Evolutionary conservation across 2,329 filamentous ascomycete species (phyloP).

Genomic region (Xylariomycetidae sp.): DNA sequence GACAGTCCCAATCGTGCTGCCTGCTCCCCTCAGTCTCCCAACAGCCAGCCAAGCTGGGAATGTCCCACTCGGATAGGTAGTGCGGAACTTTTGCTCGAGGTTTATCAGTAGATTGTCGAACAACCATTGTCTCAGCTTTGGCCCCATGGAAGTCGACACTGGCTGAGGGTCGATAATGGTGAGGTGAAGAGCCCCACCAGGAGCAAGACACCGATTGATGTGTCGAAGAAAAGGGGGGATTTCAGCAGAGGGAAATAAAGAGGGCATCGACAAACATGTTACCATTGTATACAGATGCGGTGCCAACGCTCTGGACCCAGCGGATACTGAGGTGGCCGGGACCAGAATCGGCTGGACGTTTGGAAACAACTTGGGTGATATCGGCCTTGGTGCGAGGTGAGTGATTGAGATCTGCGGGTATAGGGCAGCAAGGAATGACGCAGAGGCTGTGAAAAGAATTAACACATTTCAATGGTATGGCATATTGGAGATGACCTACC

Average conservation of each 20-base stretch:
- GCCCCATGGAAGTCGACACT: constrained; percentile 49
- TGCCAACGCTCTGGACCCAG: constrained; percentile 32
- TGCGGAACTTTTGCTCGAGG: constrained; percentile 54
- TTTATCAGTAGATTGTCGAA: constrained; percentile 56
- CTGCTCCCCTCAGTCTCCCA: constrained; percentile 44
- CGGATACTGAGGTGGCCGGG: constrained; percentile 23
- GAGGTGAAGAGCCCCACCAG: constrained; percentile 53
- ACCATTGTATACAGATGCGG: constrained; percentile 43
- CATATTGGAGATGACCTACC: constrained; percentile 29
- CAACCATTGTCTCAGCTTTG: constrained; percentile 55
- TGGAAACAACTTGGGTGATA: constrained; percentile 36
- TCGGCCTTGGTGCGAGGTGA: constrained; percentile 40
- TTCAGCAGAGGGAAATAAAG: constrained; percentile 50
- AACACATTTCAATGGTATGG: constrained; percentile 18
- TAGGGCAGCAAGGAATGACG: constrained; percentile 44
- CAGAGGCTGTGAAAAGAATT: constrained; percentile 37
- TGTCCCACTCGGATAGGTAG: constrained; percentile 52
- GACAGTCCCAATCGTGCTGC: constrained; percentile 43
- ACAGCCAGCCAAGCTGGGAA: constrained; percentile 57
- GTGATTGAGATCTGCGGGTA: constrained; percentile 37
- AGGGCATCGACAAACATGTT: constrained; percentile 51
- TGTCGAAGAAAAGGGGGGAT: constrained; percentile 53
- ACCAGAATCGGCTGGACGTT: constrained; percentile 28
- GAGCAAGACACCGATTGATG: constrained; percentile 51
- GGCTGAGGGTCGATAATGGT: constrained; percentile 61